Conservation (phyloP, 371 early-diverging fungal genomes). For the Capniomyces stellatus region DNA sequence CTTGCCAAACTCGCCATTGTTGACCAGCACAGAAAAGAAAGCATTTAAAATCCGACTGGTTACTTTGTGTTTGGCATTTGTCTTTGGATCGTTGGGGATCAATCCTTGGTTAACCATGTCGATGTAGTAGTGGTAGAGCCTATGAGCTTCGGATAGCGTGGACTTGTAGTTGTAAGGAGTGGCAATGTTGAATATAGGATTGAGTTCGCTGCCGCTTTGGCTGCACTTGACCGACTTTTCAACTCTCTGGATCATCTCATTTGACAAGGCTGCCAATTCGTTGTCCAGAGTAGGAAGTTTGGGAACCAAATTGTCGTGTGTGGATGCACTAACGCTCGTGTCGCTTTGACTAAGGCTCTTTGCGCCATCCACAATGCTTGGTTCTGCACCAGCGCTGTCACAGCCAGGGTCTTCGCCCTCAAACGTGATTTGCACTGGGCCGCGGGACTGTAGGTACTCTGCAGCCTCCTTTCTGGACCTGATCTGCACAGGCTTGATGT, state of each 20-base stretch:
- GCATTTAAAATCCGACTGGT: slow-evolving; percentile 36
- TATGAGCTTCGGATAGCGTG: slow-evolving; percentile 26
- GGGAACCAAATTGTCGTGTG: too few relatives aligned
- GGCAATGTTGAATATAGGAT: slow-evolving; percentile 10
- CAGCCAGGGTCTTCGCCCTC: not conserved
- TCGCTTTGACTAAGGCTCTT: not conserved
- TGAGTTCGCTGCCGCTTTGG: too few relatives aligned
- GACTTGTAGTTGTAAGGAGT: slow-evolving; percentile 24
- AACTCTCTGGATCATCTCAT: not conserved
- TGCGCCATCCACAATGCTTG: not conserved
- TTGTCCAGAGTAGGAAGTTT: not conserved
- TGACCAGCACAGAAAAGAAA: slow-evolving; percentile 35
- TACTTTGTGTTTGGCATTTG: slow-evolving; percentile 17
- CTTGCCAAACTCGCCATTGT: slow-evolving; percentile 29
- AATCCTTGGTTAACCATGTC: slow-evolving; percentile 10
- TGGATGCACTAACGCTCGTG: not conserved
- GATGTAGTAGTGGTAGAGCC: slow-evolving; percentile 23
- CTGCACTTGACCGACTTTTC: not conserved
- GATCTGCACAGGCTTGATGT: slow-evolving; percentile 11
- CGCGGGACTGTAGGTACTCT: slow-evolving; percentile 14
- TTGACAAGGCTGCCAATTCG: slow-evolving; percentile 7
- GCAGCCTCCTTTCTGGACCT: slow-evolving; percentile 19
- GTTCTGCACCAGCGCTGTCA: not conserved
- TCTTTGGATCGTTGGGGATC: slow-evolving; percentile 13
- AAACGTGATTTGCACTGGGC: slow-evolving; percentile 6